Base-by-base conservation (phyloP, 1,284 basidiomycete species). In the Kalmanozyma brasiliensis region DNA sequence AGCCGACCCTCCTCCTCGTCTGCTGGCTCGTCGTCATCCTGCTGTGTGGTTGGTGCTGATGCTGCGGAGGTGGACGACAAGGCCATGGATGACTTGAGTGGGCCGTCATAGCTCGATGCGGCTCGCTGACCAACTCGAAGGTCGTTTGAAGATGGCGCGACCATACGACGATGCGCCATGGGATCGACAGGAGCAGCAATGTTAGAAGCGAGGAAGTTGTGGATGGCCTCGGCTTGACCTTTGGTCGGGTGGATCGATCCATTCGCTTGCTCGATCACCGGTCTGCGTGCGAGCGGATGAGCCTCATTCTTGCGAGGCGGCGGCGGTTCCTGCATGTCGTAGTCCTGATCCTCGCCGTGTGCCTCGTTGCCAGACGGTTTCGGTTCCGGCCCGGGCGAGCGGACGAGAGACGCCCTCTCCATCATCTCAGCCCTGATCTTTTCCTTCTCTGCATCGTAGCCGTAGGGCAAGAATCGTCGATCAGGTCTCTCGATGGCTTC, bases 401-500 rank as follows among this genome's bases (percentile, higher is more conserved):
- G 51, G 20, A 72, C 69, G 9, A 72, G 46, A 0, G 69, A 72
- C 3, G 69, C 69, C 3, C 64, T 47, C 35, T 72, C 69, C 64
- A 67, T 59, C 49, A 72, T 63, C 43, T 63, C 56, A 0, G 63
- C 69, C 19, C 69, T 40, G 30, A 62, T 52, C 46, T 55, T 63
- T 14, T 58, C 60, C 49, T 64, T 59, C 26, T 63, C 49, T 1
- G 64, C 53, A 46, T 72, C 69, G 33, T 72, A 72, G 6, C 68
- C 68, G 13, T 71, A 71, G 2, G 63, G 62, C 35, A 59, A 42
- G 45, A 55, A 62, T 4, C 59, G 58, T 17, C 51, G 45, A 29
- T 64, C 56, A 1, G 58, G 48, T 20, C 57, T 29, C 8, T 58
- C 59, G 10, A 44, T 36, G 6, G 45, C 60, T 4, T 58, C 67